Percentiles rank a stretch among this genome's conserved stretches.
phyloP scores from a whole-genome alignment of 371 early-diverging fungal genomes.

The Mortierella sp. region DNA sequence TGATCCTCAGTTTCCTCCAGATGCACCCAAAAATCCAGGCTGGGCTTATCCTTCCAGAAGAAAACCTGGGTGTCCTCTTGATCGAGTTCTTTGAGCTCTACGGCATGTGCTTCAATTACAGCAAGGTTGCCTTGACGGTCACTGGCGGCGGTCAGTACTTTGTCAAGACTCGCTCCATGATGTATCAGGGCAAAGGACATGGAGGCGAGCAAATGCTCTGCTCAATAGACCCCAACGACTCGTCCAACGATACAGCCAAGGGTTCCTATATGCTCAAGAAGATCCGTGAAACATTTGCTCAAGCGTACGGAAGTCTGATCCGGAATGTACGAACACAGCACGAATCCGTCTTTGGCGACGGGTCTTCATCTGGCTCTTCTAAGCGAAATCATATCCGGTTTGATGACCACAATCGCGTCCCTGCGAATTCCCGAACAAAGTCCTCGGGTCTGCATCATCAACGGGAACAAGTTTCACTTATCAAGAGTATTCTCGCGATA shows the following conservation, averaged over 20 bases:
- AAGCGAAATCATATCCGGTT: slow-evolving; percentile 4
- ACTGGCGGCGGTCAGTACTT: slow-evolving; percentile 68
- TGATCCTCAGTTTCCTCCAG: slow-evolving; percentile 90
- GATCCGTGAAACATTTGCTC: slow-evolving; percentile 40
- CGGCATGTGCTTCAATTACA: slow-evolving; percentile 83
- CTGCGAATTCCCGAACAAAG: slow-evolving; percentile 22
- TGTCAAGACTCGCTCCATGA: slow-evolving; percentile 53
- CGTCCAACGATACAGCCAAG: slow-evolving; percentile 66
- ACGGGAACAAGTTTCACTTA: slow-evolving; percentile 25
- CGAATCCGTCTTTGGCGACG: slow-evolving; percentile 17
- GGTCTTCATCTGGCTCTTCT: neutral
- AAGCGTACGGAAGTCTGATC: slow-evolving; percentile 25
- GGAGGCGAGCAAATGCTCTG: slow-evolving; percentile 53
- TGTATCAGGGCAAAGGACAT: slow-evolving; percentile 22
- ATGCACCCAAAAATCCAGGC: slow-evolving; percentile 86
- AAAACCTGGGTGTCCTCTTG: slow-evolving; percentile 92
- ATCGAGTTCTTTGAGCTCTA: slow-evolving; percentile 97
- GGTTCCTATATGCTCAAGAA: slow-evolving; percentile 50
- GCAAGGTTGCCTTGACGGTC: slow-evolving; percentile 75
- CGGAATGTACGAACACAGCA: slow-evolving; percentile 20
- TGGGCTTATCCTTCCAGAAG: slow-evolving; percentile 68
- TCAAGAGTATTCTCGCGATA: slow-evolving; percentile 22
- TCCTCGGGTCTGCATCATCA: slow-evolving; percentile 33
- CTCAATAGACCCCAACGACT: slow-evolving; percentile 72
- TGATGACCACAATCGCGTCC: slow-evolving; percentile 20